Evolutionary conservation across 2,329 filamentous ascomycete species (phyloP).

Genomic region (Ophiostoma quercus): DNA sequence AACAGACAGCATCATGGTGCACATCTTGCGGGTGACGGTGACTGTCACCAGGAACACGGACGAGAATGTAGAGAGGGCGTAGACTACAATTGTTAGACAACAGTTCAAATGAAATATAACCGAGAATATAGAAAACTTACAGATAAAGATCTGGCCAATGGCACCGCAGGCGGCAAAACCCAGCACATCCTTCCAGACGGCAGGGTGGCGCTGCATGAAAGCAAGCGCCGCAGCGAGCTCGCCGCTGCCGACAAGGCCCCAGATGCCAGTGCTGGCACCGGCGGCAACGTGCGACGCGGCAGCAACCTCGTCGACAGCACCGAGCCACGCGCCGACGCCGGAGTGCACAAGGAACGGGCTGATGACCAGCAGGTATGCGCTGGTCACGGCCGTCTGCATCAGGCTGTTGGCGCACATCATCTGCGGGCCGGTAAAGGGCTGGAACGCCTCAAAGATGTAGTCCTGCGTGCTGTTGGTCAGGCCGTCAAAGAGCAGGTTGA

Average conservation of each 20-base stretch:
- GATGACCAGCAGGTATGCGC: conserved; percentile 65
- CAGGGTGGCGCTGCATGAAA: conserved; percentile 75
- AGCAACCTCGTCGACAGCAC: conserved; percentile 62
- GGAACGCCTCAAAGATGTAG: conserved; percentile 78
- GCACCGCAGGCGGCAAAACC: conserved; percentile 88
- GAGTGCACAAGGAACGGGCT: conserved; percentile 75
- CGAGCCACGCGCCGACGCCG: conserved; percentile 57
- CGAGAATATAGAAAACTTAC: background rate
- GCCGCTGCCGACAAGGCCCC: conserved; percentile 49
- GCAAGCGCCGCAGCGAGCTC: conserved; percentile 74
- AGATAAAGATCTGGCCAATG: conserved; percentile 94
- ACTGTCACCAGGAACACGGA: conserved; percentile 90
- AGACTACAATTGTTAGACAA: conserved; percentile 42
- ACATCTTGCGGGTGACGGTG: conserved; percentile 96
- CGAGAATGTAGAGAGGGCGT: conserved; percentile 87
- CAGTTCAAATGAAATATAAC: background rate
- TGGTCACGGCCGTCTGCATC: conserved; percentile 73
- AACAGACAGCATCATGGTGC: conserved; percentile 96
- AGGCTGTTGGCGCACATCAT: conserved; percentile 99
- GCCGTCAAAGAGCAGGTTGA: conserved; percentile 93
- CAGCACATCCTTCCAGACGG: conserved; percentile 80
- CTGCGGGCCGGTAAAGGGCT: conserved; percentile 81
- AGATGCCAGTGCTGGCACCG: conserved; percentile 28
- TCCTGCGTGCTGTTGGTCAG: conserved; percentile 96
- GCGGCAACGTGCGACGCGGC: conserved; percentile 30